These are phyloP conservation scores for Aureobasidium namibiae DNA, from an alignment of 2,329 filamentous ascomycete genomes.

Conservation along the genomic window DNA sequence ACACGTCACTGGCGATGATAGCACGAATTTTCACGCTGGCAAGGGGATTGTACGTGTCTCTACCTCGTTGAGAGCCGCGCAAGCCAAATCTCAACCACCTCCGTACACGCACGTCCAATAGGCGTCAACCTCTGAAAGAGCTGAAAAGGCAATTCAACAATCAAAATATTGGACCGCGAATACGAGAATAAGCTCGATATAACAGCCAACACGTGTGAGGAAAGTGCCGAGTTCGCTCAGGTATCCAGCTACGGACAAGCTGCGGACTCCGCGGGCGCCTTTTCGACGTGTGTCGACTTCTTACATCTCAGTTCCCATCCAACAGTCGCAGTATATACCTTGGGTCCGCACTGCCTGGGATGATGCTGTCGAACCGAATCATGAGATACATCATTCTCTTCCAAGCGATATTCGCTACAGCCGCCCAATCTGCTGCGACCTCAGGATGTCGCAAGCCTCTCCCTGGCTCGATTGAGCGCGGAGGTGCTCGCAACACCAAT, in stretches of 20 bases:
- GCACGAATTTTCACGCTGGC: neutral
- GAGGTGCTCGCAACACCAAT: constrained; percentile 18
- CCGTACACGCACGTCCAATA: neutral
- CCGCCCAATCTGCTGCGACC: constrained; percentile 2
- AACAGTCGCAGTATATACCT: neutral
- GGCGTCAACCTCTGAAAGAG: neutral
- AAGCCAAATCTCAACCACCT: neutral
- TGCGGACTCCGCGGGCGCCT: neutral
- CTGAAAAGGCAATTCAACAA: neutral
- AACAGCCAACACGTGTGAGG: neutral
- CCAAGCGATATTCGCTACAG: neutral
- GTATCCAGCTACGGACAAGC: neutral
- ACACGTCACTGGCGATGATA: neutral
- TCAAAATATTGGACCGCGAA: neutral
- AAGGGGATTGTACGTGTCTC: neutral
- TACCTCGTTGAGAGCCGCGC: neutral
- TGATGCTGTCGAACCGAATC: neutral
- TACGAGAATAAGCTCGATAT: neutral
- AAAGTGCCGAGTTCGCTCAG: neutral
- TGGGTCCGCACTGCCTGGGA: no score
- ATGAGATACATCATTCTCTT: neutral
- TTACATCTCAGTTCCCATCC: neutral
- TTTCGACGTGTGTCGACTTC: neutral
- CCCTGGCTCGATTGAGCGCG: constrained; percentile 16
- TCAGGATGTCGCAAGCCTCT: constrained; percentile 20